Base-by-base conservation (phyloP, 2,329 filamentous ascomycete genomes). In the Cadophora malorum region DNA sequence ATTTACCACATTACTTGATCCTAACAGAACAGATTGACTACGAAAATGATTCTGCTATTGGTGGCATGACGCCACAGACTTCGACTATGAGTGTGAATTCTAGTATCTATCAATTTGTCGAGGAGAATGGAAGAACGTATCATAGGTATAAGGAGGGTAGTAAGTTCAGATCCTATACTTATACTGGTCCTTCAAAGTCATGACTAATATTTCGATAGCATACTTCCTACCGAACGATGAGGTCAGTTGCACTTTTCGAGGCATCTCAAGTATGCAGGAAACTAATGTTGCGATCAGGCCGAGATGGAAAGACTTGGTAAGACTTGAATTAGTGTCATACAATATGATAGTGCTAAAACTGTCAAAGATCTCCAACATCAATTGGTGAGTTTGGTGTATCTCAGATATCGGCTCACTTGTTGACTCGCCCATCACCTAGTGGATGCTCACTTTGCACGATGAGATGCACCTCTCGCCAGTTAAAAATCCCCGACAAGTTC, bases 71-170 rank as follows among this genome's bases (percentile, higher is more conserved):
- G 1, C 58, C 59, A 5, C 35, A 62, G 9, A 66, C 50, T 14
- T 59, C 62, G 16, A 67, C 60, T 0, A 50, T 50, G 53, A 62
- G 41, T 21, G 53, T 61, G 12, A 31, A 41, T 31, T 67, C 62
- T 35, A 67, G 56, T 25, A n/a, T 64, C 19, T 64, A 64, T 38
- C n/a, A 67, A 28, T 67, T 45, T 41, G 50, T 67, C 2, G 83
- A 81, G 71, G 83, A 83, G 65, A 83, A 84, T 62, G 82, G 82
- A 3, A 77, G 83, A 0, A 78, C 82, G 2, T 85, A 84, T 65
- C 83, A 85, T 59, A 76, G 77, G 3, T 79, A 75, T 69, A 78
- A 81, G 49, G 79, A 82, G 47, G 83, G 81, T 16, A 65, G 69
- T 72, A 70, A 45, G 69, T 55, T 55, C 5, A 19, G 25, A 55